Evolutionary conservation across 2,329 filamentous ascomycete species (phyloP).

Genomic region (Colletotrichum magnum): DNA sequence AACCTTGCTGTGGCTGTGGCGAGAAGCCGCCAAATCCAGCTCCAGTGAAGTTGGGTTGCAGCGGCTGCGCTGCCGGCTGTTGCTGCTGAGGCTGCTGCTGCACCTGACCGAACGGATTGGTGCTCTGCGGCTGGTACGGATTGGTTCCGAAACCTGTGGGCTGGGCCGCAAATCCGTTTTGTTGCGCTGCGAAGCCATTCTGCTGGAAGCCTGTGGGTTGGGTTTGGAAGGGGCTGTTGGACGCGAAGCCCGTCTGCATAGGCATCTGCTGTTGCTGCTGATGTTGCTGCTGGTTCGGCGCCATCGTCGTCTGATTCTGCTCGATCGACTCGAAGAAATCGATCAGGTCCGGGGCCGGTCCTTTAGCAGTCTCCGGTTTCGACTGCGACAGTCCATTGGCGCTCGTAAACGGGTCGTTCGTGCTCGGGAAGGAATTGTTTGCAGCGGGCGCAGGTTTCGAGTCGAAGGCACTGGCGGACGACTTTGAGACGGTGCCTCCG

Average conservation of each 20-base stretch:
- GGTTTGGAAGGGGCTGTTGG: conserved; percentile 52
- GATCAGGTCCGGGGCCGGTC: conserved; percentile 83
- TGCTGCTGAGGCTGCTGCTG: conserved; percentile 52
- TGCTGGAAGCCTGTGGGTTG: conserved; percentile 52
- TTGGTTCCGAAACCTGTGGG: conserved; percentile 57
- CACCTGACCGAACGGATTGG: conserved; percentile 49
- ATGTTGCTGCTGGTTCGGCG: conserved; percentile 54
- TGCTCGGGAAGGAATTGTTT: conserved; percentile 60
- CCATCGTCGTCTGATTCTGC: conserved; percentile 83
- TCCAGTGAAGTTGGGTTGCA: conserved; percentile 71
- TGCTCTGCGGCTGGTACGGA: conserved; percentile 59
- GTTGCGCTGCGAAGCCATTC: conserved; percentile 58
- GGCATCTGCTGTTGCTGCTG: conserved; percentile 46
- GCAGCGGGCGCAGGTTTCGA: conserved; percentile 53
- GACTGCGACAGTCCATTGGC: conserved; percentile 52
- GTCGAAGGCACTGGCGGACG: conserved; percentile 50
- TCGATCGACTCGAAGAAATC: conserved; percentile 97
- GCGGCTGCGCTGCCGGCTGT: conserved; percentile 50
- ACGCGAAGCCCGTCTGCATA: conserved; percentile 45
- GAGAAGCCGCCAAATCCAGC: conserved; percentile 89
- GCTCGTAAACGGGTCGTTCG: conserved; percentile 60
- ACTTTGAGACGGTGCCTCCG: conserved; percentile 46
- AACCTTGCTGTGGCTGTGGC: conserved; percentile 67
- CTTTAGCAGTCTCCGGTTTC: conserved; percentile 69
- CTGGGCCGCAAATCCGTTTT: conserved; percentile 58